phyloP scores from a whole-genome alignment of 257 asterid genomes.

The Marsdenia floribunda region DNA sequence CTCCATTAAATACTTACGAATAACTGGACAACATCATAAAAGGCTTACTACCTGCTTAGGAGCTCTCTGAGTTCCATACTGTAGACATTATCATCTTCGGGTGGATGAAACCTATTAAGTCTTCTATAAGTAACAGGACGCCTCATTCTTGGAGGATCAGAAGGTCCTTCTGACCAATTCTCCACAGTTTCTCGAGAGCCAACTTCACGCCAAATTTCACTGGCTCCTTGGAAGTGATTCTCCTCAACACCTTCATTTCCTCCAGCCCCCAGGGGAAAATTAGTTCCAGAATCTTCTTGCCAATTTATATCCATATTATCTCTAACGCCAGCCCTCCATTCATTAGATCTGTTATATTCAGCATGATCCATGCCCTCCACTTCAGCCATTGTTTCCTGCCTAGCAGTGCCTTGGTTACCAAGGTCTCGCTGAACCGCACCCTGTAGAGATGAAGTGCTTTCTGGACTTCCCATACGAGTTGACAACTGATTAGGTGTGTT shows the following conservation, averaged over 20 bases:
- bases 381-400: conserved; percentile 44
- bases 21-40: not conserved
- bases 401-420: conserved; percentile 38
- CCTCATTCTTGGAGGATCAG: conserved; percentile 75
- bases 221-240: conserved; percentile 36
- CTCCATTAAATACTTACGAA: not conserved
- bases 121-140: conserved; percentile 51
- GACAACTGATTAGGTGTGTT: conserved; percentile 35
- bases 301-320: conserved; percentile 34
- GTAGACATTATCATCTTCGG: conserved; percentile 90
- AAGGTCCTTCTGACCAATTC: conserved; percentile 70
- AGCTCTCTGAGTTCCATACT: conserved; percentile 98
- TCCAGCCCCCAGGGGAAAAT: conserved; percentile 46
- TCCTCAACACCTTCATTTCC: conserved; percentile 37
- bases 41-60: conserved; percentile 63
- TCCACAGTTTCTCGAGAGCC: conserved; percentile 58
- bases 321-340: conserved; percentile 32
- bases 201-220: conserved; percentile 50
- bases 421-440: conserved; percentile 26
- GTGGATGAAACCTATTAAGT: conserved; percentile 70
- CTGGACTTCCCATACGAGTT: conserved; percentile 31
- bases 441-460: conserved; percentile 34
- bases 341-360: conserved; percentile 34
- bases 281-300: conserved; percentile 41
- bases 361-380: conserved; percentile 38